Evolutionary conservation across 306 rosid species (phyloP), one percentile per base, ranked within the genome.

Genomic region (Cucurbita argyrosperma): DNA sequence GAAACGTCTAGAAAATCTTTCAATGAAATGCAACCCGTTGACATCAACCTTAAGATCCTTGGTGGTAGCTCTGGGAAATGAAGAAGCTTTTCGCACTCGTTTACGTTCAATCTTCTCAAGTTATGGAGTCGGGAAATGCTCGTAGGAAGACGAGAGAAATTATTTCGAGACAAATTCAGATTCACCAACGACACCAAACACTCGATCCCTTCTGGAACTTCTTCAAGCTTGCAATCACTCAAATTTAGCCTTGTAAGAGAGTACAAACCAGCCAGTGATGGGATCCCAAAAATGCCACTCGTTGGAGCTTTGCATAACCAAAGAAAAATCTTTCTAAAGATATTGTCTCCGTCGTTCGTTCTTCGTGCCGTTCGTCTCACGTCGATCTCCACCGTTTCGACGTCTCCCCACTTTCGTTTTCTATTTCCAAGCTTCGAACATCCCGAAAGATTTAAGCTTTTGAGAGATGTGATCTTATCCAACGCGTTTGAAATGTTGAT

Each of bases 31-130:
- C 75, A 74, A 19, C 4, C 8, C 3, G 2, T 2, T 8, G 45
- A 3, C 0, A 0, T 0, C 5, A 79, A 18, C 3, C 0, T 0
- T 18, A 49, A 0, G 0, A 0, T 0, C 23, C 37, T 57, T 16
- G n/a, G 16, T 0, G 83, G 70, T 5, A 71, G 74, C 10, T 53
- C 21, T 0, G 77, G 80, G 19, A 71, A 5, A n/a, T 21, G 15
- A 18, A 12, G 5, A 45, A 80, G 80, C 39, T 46, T 80, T 59
- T 23, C 1, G 59, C 80, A 49, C 12, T 4, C 5, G 42, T 0
- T 1, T 5, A 76, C 11, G 0, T 0, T 0, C 23, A 76, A 15
- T 1, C 0, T 0, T 15, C 0, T 9, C 3, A 80, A 60, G 46
- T 37, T 47, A 4, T 71, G n/a, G 56, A 80, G 80, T 52, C 9